Evolutionary conservation across 208 protist genomes (phyloP).

Genomic region (Leptomonas seymouri): DNA sequence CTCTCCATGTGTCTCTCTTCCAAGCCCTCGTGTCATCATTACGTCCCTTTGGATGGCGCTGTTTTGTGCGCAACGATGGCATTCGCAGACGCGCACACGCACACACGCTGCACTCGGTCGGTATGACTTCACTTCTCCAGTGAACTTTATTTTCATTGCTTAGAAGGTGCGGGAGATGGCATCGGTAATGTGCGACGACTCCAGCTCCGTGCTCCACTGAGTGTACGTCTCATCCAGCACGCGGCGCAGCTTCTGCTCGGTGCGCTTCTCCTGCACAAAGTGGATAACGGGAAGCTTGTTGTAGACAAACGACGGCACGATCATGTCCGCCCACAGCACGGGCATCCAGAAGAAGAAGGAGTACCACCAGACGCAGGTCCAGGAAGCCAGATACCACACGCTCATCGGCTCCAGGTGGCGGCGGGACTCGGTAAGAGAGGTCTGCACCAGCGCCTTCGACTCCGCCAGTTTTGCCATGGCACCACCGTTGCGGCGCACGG

Average conservation of each 20-base stretch:
- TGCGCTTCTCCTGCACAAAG: slow-evolving; percentile 87
- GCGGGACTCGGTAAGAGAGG: slow-evolving; percentile 50
- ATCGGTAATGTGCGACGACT: slow-evolving; percentile 73
- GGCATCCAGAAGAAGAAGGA: slow-evolving; percentile 92
- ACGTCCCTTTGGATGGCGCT: not conserved
- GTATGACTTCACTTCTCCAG: slow-evolving; percentile 1
- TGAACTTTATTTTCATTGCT: not conserved
- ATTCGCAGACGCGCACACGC: no score
- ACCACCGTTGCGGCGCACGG: slow-evolving; percentile 40
- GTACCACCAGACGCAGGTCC: slow-evolving; percentile 86
- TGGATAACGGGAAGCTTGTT: slow-evolving; percentile 90
- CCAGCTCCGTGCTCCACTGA: slow-evolving; percentile 80
- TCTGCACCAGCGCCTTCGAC: slow-evolving; percentile 30
- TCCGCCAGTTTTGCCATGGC: slow-evolving; percentile 40
- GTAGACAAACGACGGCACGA: slow-evolving; percentile 84
- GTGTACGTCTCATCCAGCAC: slow-evolving; percentile 88
- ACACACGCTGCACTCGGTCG: not conserved
- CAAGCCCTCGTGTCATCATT: not conserved
- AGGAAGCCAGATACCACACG: slow-evolving; percentile 87
- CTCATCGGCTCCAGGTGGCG: slow-evolving; percentile 89
- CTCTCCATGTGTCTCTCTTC: not conserved
- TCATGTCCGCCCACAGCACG: slow-evolving; percentile 85
- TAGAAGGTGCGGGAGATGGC: slow-evolving; percentile 86
- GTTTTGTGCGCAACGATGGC: not conserved
- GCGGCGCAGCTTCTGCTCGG: slow-evolving; percentile 85